These are phyloP conservation scores for Penicillium mononematosum DNA, from an alignment of 495 filamentous ascomycete species.

Conservation along the genomic window DNA sequence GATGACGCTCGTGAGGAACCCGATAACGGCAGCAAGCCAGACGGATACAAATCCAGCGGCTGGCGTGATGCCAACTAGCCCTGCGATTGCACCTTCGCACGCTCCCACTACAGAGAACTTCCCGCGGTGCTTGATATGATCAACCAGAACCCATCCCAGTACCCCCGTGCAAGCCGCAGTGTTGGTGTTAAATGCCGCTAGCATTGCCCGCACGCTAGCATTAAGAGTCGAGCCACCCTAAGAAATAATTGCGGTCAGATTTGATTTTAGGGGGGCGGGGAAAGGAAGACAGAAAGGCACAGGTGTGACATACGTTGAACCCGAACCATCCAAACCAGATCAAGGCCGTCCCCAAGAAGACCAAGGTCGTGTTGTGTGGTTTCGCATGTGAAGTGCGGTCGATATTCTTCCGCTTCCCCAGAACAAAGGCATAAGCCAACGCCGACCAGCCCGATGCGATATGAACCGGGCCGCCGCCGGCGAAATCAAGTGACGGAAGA, in stretches of 20 bases:
- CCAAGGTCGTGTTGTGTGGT: constrained; percentile 55
- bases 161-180: constrained; percentile 56
- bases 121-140: constrained; percentile 53
- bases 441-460: constrained; percentile 55
- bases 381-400: constrained; percentile 44
- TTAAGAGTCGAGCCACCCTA: constrained; percentile 58
- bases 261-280: not conserved
- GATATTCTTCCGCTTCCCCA: constrained; percentile 52
- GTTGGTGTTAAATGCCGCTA: constrained; percentile 63
- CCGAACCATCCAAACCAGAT: constrained; percentile 64
- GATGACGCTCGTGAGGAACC: constrained; percentile 55
- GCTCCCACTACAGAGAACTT: constrained; percentile 60
- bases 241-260: constrained; percentile 8
- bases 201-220: constrained; percentile 55
- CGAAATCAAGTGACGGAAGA: constrained; percentile 55
- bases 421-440: constrained; percentile 55
- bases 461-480: constrained; percentile 57
- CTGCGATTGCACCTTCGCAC: constrained; percentile 62
- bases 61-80: constrained; percentile 64
- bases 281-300: not conserved
- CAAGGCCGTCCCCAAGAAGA: constrained; percentile 57
- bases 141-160: constrained; percentile 59
- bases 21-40: constrained; percentile 58
- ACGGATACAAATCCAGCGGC: constrained; percentile 59
- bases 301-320: constrained; percentile 48